Conservation (phyloP, 2,329 filamentous ascomycete species). For the Bipolaris gigantea region DNA sequence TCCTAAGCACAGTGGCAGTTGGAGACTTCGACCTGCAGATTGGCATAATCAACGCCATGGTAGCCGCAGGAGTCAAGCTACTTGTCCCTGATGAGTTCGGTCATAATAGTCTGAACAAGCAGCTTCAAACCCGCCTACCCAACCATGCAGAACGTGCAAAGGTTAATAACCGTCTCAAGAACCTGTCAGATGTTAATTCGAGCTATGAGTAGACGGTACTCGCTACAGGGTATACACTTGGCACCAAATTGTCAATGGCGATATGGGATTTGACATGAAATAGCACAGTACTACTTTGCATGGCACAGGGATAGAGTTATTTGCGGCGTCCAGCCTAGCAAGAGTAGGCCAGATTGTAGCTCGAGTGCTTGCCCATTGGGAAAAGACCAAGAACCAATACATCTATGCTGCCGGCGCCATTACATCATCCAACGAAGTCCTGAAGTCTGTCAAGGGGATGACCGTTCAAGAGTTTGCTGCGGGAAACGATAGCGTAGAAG, state of each 20-base stretch:
- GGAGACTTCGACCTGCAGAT: conserved; percentile 30
- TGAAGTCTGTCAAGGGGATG: conserved; percentile 31
- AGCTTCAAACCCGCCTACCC: conserved; percentile 35
- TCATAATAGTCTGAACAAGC: conserved; percentile 37
- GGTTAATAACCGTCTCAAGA: conserved; percentile 35
- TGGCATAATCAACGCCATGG: conserved; percentile 45
- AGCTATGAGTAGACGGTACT: conserved; percentile 42
- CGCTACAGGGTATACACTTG: conserved; percentile 41
- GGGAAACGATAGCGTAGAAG: conserved; percentile 38
- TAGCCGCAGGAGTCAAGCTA: conserved; percentile 45
- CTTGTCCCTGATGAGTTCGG: conserved; percentile 51
- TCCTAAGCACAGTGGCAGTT: conserved; percentile 41
- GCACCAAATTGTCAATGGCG: conserved; percentile 37
- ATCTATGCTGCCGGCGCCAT: conserved; percentile 40
- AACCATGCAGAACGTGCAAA: conserved; percentile 33
- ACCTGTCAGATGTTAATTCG: conserved; percentile 6
- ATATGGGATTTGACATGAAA: conserved; percentile 44
- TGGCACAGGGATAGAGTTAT: conserved; percentile 40
- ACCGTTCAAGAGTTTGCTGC: conserved; percentile 36
- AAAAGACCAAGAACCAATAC: conserved; percentile 40
- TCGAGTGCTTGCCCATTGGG: conserved; percentile 36
- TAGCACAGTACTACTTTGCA: conserved; percentile 47
- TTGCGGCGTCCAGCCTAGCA: conserved; percentile 41
- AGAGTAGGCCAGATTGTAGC: conserved; percentile 37
- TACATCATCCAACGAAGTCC: conserved; percentile 39